A percentile compares a stretch with the other conserved stretches of the same genome.
These are phyloP conservation scores for Jaltomata sinuosa DNA, from an alignment of 257 asterid genomes.

Conservation along the genomic window DNA sequence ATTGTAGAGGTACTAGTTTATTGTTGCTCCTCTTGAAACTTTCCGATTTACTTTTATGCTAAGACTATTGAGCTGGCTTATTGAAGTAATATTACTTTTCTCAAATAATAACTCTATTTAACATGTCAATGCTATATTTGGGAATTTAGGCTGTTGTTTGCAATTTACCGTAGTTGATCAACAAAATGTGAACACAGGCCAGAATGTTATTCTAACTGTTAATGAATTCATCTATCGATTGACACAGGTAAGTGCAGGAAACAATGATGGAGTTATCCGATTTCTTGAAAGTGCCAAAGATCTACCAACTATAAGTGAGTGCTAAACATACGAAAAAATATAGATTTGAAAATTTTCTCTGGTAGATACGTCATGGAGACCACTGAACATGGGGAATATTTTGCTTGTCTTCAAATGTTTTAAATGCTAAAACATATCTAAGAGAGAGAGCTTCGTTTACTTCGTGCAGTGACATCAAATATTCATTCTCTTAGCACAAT, in stretches of 20 bases:
- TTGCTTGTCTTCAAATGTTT: not conserved
- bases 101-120: not conserved
- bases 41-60: not conserved
- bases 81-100: not conserved
- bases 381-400: not conserved
- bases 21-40: not conserved
- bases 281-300: slow-evolving; percentile 34
- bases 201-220: not conserved
- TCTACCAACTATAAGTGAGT: slow-evolving; percentile 41
- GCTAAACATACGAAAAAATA: not conserved
- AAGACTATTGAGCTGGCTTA: not conserved
- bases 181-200: not conserved
- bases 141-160: not conserved
- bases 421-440: not conserved
- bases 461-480: slow-evolving; percentile 31
- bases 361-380: not conserved
- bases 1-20: slow-evolving; percentile 33
- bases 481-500: slow-evolving; percentile 30
- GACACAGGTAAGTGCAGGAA: slow-evolving; percentile 21
- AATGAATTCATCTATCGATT: not conserved
- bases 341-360: not conserved
- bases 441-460: not conserved
- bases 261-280: slow-evolving; percentile 15
- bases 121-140: not conserved
- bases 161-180: not conserved